Evolutionary conservation across 2,329 filamentous ascomycete genomes (phyloP), one percentile per base, ranked within the genome.

Genomic region (Cytospora chrysosperma): DNA sequence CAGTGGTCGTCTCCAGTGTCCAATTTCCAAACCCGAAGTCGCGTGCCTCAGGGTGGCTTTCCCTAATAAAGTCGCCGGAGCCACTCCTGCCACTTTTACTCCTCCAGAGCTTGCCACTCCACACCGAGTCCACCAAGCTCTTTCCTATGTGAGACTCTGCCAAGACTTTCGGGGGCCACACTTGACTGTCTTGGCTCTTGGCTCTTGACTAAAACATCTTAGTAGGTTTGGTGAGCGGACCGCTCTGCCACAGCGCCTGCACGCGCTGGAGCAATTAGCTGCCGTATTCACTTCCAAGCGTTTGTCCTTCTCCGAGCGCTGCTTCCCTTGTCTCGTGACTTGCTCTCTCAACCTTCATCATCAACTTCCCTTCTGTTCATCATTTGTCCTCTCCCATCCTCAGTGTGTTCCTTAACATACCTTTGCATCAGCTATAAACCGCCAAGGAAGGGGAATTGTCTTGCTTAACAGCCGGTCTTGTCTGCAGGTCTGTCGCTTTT

Each of bases 141-240:
- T 55, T 55, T 49, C 63, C 63, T 30, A 51, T 62, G 56, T 65
- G 63, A 65, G 63, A 65, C 63, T 55, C 8, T 61, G 63, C 63
- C 63, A 65, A 65, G 63, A 19, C 59, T 17, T 37, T 50, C 43
- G 49, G 53, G 59, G 43, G 43, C 26, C 53, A 43, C 21, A 51
- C 9, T 30, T n/a, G 15, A 13, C 50, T 43, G 59, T 61, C 59
- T 61, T 61, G 59, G 59, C 59, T 47, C 24, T 61, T 51, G 58
- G 30, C 58, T 61, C 34, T 61, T 52, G 51, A 56, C 34, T 37
- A 37, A 15, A 17, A 40, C n/a, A 19, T 40, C 37, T 19, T 56
- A 50, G 51, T 50, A 50, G 28, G 9, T 30, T 30, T 30, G 28
- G 28, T 30, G 4, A 5, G 9, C 28, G 28, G 9, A 30, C 28